Evolutionary conservation across 2,329 filamentous ascomycete genomes (phyloP).

Genomic region (Cadophora sp.): DNA sequence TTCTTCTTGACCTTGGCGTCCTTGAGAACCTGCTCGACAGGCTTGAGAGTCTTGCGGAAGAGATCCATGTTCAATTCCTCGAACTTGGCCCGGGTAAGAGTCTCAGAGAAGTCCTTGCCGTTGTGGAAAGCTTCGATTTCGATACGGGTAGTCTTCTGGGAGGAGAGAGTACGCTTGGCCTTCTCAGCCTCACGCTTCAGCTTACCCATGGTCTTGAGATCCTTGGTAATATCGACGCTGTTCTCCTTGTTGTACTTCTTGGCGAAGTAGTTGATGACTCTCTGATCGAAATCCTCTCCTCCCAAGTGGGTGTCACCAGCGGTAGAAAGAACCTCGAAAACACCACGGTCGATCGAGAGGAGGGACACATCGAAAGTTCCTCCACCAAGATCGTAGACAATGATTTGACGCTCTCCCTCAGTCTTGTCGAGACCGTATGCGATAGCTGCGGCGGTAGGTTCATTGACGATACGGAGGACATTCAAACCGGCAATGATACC

Average conservation of each 20-base stretch:
- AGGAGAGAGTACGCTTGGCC: conserved; percentile 97
- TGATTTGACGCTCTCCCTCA: conserved; percentile 83
- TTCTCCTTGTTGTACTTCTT: conserved; percentile 99
- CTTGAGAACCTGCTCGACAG: conserved; percentile 97
- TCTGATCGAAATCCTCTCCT: conserved; percentile 99
- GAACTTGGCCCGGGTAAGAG: conserved; percentile 97
- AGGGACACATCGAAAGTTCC: conserved; percentile 95
- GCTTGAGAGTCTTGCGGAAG: conserved; percentile 99
- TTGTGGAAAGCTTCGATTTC: conserved; percentile 98
- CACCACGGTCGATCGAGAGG: conserved; percentile 87
- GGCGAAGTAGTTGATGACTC: conserved; percentile 93
- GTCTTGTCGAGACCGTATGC: conserved; percentile 93
- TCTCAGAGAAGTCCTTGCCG: conserved; percentile 98
- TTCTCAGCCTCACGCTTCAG: conserved; percentile 99
- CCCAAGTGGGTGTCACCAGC: conserved; percentile 97
- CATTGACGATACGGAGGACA: conserved; percentile 95
- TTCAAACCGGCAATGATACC: conserved; percentile 91
- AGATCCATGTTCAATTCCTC: conserved; percentile 99
- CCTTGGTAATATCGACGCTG: conserved; percentile 88
- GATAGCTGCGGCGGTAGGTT: conserved; percentile 93
- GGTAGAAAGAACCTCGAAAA: conserved; percentile 93
- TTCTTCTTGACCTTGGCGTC: conserved; percentile 97
- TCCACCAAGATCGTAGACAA: conserved; percentile 93
- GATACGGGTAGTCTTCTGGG: conserved; percentile 90
- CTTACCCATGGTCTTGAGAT: conserved; percentile 98